Percentiles rank a stretch among this genome's conserved stretches.
Conservation (phyloP, 192 early-diverging fungal genomes). For the Tieghemiomyces parasiticus region DNA sequence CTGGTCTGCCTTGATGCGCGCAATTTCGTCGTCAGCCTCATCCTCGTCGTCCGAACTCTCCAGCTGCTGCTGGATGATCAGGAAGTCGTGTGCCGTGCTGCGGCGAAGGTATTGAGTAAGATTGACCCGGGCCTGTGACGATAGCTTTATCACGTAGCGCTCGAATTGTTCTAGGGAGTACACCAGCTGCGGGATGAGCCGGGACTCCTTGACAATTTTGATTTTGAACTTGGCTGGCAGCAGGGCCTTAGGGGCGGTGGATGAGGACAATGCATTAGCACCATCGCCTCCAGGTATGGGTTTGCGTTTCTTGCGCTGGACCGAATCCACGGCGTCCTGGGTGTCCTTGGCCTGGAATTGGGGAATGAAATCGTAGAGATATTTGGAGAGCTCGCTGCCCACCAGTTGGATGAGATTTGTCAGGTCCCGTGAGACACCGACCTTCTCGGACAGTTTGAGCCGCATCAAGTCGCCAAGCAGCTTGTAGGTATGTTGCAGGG, state of each 20-base stretch:
- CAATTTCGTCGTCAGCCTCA: slow-evolving; percentile 9
- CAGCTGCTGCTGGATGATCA: slow-evolving; percentile 37
- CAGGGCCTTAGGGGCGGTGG: too few species aligned
- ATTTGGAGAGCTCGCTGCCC: slow-evolving; percentile 26
- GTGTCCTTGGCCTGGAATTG: slow-evolving; percentile 11
- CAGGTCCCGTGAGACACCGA: slow-evolving; percentile 23
- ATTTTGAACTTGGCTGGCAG: slow-evolving; percentile 19
- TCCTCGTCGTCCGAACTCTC: slow-evolving; percentile 13
- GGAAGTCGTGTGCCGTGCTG: slow-evolving; percentile 66
- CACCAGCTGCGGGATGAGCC: slow-evolving; percentile 53
- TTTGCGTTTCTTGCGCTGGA: slow-evolving; percentile 5
- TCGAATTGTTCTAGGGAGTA: slow-evolving; percentile 67
- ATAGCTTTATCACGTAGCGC: slow-evolving; percentile 48
- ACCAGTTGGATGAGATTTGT: slow-evolving; percentile 27
- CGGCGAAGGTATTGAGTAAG: slow-evolving; percentile 61
- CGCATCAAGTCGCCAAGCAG: slow-evolving; percentile 13
- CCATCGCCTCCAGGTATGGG: neutral
- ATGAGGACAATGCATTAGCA: too few species aligned
- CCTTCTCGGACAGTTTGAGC: slow-evolving; percentile 14
- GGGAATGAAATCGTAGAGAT: slow-evolving; percentile 35
- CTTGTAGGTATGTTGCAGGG: slow-evolving; percentile 31
- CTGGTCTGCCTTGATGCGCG: neutral
- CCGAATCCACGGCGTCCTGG: neutral
- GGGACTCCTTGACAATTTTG: slow-evolving; percentile 51
- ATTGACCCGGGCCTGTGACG: slow-evolving; percentile 53